Conservation (phyloP, 2,329 filamentous ascomycete genomes). For the Sporothrix schenckii region DNA sequence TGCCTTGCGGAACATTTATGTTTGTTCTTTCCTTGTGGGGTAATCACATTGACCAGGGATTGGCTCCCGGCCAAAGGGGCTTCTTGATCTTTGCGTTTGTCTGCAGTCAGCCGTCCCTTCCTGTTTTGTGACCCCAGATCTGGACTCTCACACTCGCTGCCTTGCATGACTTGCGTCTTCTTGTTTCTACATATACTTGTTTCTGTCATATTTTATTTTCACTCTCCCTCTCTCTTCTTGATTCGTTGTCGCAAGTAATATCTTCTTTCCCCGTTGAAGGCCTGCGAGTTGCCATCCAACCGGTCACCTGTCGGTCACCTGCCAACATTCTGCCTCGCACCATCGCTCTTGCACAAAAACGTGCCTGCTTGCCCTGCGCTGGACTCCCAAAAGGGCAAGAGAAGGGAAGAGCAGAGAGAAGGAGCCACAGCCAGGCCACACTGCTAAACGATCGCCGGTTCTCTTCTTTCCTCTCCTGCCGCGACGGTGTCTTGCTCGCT, state of each 20-base stretch:
- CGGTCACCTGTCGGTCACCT: background rate
- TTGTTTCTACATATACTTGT: background rate
- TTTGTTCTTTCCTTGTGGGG: slow-evolving; percentile 31
- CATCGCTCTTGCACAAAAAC: slow-evolving; percentile 17
- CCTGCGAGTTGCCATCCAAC: background rate
- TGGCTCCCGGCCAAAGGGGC: slow-evolving; percentile 11
- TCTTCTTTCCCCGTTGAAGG: slow-evolving; percentile 22
- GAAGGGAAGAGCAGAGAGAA: slow-evolving; percentile 20
- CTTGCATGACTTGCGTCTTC: slow-evolving; percentile 14
- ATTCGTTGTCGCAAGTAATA: background rate
- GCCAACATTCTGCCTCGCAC: background rate
- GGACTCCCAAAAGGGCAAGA: slow-evolving; percentile 15
- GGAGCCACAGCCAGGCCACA: slow-evolving; percentile 17
- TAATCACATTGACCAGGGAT: slow-evolving; percentile 12
- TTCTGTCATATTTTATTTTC: background rate
- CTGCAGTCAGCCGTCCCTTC: slow-evolving; percentile 28
- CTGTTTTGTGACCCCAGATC: slow-evolving; percentile 26
- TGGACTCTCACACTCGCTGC: slow-evolving; percentile 13
- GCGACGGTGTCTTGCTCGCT: background rate
- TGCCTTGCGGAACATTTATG: slow-evolving; percentile 11
- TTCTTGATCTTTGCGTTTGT: slow-evolving; percentile 18
- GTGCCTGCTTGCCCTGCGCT: background rate
- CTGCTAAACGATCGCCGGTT: slow-evolving; percentile 8
- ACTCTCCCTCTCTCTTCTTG: background rate
- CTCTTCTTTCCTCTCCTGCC: background rate